These are phyloP conservation scores for Solanum bukasovii DNA, from an alignment of 257 asterid species.

Conservation along the genomic window DNA sequence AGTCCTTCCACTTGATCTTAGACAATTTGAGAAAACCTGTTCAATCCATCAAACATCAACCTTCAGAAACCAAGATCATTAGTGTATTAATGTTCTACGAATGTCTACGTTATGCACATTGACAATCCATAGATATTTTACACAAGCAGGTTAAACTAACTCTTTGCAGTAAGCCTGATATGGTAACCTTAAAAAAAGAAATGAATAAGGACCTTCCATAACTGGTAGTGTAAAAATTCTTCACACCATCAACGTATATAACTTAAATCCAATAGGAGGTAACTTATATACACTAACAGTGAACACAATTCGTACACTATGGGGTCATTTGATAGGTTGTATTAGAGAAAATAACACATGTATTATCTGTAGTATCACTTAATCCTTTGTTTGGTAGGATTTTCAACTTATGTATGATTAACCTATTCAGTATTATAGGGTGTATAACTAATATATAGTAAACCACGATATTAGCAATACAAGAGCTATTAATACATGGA, in stretches of 20 bases:
- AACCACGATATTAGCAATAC: neutral
- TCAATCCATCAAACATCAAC: slow-evolving; percentile 4
- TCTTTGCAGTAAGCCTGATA: neutral
- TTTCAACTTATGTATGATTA: neutral
- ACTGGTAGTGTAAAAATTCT: neutral
- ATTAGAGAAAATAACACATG: neutral
- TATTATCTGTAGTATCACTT: too few species aligned
- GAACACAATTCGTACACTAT: neutral
- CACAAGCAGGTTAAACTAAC: neutral
- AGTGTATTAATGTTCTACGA: neutral
- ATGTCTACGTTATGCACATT: neutral
- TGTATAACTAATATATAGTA: neutral
- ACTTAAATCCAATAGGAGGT: neutral
- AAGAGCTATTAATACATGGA: neutral
- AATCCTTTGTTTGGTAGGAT: neutral
- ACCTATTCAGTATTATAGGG: neutral
- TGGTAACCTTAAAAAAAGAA: neutral
- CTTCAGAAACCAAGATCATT: neutral
- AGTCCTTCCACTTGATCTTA: slow-evolving; percentile 91
- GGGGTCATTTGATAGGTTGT: neutral
- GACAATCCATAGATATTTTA: neutral
- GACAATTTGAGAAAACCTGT: slow-evolving; percentile 76
- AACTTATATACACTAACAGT: neutral
- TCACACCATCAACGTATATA: neutral
- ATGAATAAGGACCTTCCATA: neutral